phyloP scores from a whole-genome alignment of 768 basidiomycete genomes.

The Suillus sp. region DNA sequence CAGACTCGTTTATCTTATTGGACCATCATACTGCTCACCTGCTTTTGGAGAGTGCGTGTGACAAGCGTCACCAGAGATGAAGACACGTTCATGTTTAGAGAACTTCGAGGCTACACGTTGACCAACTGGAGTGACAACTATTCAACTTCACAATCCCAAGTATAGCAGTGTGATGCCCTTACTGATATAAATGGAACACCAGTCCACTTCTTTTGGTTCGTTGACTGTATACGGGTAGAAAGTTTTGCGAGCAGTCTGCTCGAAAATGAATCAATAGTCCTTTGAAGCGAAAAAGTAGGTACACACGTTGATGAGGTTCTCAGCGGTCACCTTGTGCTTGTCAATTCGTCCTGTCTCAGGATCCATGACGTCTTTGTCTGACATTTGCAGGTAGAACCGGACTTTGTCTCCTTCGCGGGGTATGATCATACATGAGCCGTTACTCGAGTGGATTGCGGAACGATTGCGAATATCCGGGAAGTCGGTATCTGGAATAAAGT shows the following conservation, averaged over 20 bases:
- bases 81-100: constrained; percentile 62
- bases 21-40: constrained; percentile 35
- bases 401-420: constrained; percentile 71
- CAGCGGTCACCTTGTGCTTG: constrained; percentile 50
- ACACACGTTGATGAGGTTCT: constrained; percentile 54
- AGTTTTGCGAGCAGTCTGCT: constrained; percentile 55
- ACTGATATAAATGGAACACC: constrained; percentile 79
- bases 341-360: constrained; percentile 52
- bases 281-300: background rate
- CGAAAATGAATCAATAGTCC: background rate
- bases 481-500: constrained; percentile 67
- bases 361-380: constrained; percentile 47
- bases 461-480: constrained; percentile 77
- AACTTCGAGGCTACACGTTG: constrained; percentile 72
- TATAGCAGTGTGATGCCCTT: constrained; percentile 21
- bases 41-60: constrained; percentile 71
- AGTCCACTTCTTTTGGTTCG: constrained; percentile 53
- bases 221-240: constrained; percentile 57
- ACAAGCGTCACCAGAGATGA: constrained; percentile 79
- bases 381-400: constrained; percentile 71
- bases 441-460: constrained; percentile 65
- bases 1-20: background rate
- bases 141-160: constrained; percentile 4
- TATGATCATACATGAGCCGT: constrained; percentile 73
- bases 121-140: constrained; percentile 48